Conservation (phyloP, 495 filamentous ascomycete genomes). For the Penicillium fimorum region DNA sequence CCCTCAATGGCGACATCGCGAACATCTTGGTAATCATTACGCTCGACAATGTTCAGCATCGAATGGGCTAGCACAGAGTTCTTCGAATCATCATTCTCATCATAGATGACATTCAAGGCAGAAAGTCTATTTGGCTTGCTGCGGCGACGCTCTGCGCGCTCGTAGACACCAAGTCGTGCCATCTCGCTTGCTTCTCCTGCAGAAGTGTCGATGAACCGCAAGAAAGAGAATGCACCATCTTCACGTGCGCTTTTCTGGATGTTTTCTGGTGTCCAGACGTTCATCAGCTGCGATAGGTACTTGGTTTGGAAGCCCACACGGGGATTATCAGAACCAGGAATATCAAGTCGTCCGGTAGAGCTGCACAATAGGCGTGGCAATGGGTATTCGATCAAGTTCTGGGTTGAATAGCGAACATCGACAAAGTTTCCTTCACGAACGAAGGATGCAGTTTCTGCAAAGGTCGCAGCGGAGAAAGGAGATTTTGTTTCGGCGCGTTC, state of each 20-base stretch:
- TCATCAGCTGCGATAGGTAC: slow-evolving; percentile 75
- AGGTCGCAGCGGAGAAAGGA: slow-evolving; percentile 76
- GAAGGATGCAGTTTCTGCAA: slow-evolving; percentile 93
- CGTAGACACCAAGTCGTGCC: slow-evolving; percentile 59
- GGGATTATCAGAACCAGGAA: slow-evolving; percentile 71
- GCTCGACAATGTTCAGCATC: slow-evolving; percentile 74
- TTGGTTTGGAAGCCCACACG: slow-evolving; percentile 73
- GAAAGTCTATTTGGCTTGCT: slow-evolving; percentile 47
- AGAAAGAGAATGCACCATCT: slow-evolving; percentile 77
- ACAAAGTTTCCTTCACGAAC: slow-evolving; percentile 81
- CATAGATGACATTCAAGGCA: slow-evolving; percentile 57
- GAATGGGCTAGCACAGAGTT: slow-evolving; percentile 66
- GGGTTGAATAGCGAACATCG: slow-evolving; percentile 80
- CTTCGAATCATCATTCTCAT: slow-evolving; percentile 42
- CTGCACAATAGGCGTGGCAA: slow-evolving; percentile 77
- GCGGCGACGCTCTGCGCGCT: slow-evolving; percentile 61
- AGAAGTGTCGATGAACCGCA: slow-evolving; percentile 81
- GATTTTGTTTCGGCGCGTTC: slow-evolving; percentile 90
- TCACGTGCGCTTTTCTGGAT: slow-evolving; percentile 58
- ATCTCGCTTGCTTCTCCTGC: slow-evolving; percentile 64
- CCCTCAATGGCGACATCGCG: slow-evolving; percentile 71
- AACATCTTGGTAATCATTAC: slow-evolving; percentile 63
- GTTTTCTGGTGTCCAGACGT: slow-evolving; percentile 83
- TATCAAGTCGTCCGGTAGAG: slow-evolving; percentile 70
- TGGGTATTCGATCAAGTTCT: slow-evolving; percentile 79